Conservation (phyloP, 2,329 filamentous ascomycete genomes). For the Trichoderma breve region DNA sequence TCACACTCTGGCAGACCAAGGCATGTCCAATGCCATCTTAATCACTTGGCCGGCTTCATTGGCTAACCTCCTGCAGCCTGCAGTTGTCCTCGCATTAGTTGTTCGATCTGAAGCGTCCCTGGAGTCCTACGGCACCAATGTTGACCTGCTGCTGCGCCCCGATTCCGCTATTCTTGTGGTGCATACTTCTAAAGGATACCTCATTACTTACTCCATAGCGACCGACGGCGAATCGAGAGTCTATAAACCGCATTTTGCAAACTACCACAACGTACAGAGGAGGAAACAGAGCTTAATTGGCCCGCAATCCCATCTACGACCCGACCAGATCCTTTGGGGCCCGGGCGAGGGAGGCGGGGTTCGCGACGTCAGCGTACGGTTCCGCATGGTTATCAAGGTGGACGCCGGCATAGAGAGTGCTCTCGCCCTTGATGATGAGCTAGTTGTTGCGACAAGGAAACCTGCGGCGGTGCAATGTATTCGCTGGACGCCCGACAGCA, state of each 20-base stretch:
- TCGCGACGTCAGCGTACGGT: slow-evolving; percentile 83
- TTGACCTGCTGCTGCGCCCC: slow-evolving; percentile 79
- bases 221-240: slow-evolving; percentile 79
- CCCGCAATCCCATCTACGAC: slow-evolving; percentile 52
- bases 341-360: slow-evolving; percentile 81
- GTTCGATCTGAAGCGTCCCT: slow-evolving; percentile 79
- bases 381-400: slow-evolving; percentile 96
- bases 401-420: slow-evolving; percentile 90
- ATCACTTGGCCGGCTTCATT: background rate
- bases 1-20: slow-evolving; percentile 97
- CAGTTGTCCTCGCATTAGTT: slow-evolving; percentile 81
- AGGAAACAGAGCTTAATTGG: slow-evolving; percentile 61
- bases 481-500: slow-evolving; percentile 82
- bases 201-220: slow-evolving; percentile 92
- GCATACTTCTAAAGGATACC: slow-evolving; percentile 78
- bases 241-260: slow-evolving; percentile 78
- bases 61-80: slow-evolving; percentile 58
- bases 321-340: slow-evolving; percentile 66
- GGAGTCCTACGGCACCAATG: slow-evolving; percentile 79
- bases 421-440: slow-evolving; percentile 85
- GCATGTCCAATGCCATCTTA: slow-evolving; percentile 43
- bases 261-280: slow-evolving; percentile 61
- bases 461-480: slow-evolving; percentile 97
- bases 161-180: slow-evolving; percentile 91
- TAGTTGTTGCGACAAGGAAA: slow-evolving; percentile 87